These are phyloP conservation scores for Emergomyces orientalis DNA, from an alignment of 2,329 filamentous ascomycete genomes.

Conservation along the genomic window DNA sequence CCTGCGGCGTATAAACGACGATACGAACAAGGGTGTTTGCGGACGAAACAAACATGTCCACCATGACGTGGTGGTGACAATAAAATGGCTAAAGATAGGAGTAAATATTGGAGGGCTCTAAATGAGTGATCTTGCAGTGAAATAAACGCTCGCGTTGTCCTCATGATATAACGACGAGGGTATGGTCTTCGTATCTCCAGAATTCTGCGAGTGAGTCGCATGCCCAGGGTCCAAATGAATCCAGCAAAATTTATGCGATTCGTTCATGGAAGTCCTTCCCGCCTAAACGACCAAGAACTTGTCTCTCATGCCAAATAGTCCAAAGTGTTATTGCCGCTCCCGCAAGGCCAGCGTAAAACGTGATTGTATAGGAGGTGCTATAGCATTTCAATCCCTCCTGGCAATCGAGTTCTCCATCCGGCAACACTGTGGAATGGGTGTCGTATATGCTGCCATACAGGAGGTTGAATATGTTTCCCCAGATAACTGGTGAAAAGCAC, in stretches of 20 bases:
- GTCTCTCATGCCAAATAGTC: constrained; percentile 35
- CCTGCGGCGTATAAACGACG: neutral
- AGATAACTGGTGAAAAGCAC: constrained; percentile 78
- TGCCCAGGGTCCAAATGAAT: neutral
- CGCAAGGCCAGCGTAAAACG: constrained; percentile 59
- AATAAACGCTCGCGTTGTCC: neutral
- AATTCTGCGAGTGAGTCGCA: neutral
- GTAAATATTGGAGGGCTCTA: neutral
- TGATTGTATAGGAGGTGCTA: constrained; percentile 67
- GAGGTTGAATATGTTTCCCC: constrained; percentile 85
- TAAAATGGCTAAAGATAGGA: neutral
- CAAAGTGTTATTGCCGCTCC: constrained; percentile 61
- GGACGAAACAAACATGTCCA: neutral
- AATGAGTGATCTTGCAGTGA: neutral
- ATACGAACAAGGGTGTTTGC: neutral
- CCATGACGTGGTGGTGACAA: neutral
- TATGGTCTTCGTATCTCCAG: neutral
- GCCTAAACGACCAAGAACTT: constrained; percentile 19
- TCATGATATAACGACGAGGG: neutral
- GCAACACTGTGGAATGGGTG: constrained; percentile 59
- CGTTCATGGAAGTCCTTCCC: constrained; percentile 20
- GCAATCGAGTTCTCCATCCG: constrained; percentile 64
- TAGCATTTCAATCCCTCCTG: constrained; percentile 73
- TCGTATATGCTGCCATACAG: constrained; percentile 83
- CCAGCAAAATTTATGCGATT: constrained; percentile 1